Percentiles rank a stretch among this genome's conserved stretches.
These are phyloP conservation scores for Lachancea sp. DNA, from an alignment of 805 yeast species.

Conservation along the genomic window DNA sequence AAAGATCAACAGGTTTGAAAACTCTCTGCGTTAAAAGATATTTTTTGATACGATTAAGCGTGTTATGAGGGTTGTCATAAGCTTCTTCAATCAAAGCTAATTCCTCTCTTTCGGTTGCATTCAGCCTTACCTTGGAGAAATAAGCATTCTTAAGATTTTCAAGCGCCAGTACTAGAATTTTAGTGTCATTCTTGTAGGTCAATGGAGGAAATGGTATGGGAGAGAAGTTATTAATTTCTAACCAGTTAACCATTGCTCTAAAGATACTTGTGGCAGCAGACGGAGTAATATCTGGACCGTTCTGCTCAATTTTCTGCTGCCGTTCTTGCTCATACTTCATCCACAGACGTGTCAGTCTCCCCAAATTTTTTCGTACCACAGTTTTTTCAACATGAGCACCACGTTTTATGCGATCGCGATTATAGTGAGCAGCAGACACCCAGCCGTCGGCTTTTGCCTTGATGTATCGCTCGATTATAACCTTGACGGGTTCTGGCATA, in stretches of 20 bases:
- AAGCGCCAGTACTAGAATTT: constrained; percentile 78
- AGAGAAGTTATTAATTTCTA: constrained; percentile 72
- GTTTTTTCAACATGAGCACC: constrained; percentile 96
- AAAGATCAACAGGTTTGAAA: constrained; percentile 80
- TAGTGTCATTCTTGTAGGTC: constrained; percentile 88
- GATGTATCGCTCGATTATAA: constrained; percentile 80
- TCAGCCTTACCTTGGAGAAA: constrained; percentile 67
- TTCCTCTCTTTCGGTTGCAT: constrained; percentile 86
- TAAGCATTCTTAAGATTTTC: constrained; percentile 82
- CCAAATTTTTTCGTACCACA: constrained; percentile 86
- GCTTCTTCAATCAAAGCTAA: constrained; percentile 92
- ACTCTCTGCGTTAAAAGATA: constrained; percentile 81
- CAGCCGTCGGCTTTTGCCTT: constrained; percentile 96
- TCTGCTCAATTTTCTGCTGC: constrained; percentile 68
- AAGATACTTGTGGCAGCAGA: constrained; percentile 84
- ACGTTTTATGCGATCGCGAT: constrained; percentile 77
- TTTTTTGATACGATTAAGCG: constrained; percentile 75
- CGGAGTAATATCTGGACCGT: constrained; percentile 83
- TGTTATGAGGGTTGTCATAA: constrained; percentile 93
- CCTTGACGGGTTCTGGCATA: constrained; percentile 82
- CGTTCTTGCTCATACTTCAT: constrained; percentile 86
- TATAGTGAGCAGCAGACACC: constrained; percentile 88
- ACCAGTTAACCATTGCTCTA: constrained; percentile 85
- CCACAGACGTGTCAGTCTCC: constrained; percentile 89
- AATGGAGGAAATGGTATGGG: constrained; percentile 93